phyloP scores from a whole-genome alignment of 179 eudicot genomes.

The Corrigiola litoralis region DNA sequence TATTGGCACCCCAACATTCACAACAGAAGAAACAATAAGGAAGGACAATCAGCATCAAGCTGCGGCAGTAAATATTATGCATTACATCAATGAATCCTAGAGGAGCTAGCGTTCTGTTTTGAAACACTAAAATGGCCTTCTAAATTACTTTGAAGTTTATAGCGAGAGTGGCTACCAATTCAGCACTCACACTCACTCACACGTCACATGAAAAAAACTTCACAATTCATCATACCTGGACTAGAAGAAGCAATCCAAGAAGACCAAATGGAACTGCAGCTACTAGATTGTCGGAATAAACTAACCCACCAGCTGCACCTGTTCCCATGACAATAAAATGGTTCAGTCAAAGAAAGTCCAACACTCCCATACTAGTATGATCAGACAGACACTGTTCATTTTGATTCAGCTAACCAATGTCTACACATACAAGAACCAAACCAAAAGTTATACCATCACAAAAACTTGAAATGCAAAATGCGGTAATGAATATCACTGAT shows the following conservation, averaged over 20 bases:
- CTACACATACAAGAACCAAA: not conserved
- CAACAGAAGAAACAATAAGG: not conserved
- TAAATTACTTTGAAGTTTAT: not conserved
- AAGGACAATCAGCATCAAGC: constrained; percentile 7
- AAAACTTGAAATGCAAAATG: not conserved
- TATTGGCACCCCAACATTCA: not conserved
- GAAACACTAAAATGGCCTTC: not conserved
- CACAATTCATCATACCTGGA: constrained; percentile 51
- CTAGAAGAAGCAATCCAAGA: constrained; percentile 74
- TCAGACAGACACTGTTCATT: not conserved
- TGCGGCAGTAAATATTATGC: not conserved
- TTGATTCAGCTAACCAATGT: not conserved
- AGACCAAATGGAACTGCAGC: constrained; percentile 92
- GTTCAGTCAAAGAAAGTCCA: too few relatives aligned
- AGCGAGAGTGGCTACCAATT: not conserved
- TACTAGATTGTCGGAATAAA: constrained; percentile 57
- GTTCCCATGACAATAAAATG: constrained; percentile 11
- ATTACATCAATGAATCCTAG: not conserved
- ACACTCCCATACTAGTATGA: not conserved
- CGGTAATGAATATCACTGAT: too few relatives aligned
- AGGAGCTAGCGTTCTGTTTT: not conserved
- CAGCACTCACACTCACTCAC: not conserved
- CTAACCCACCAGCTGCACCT: constrained; percentile 80
- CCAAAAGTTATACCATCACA: not conserved
- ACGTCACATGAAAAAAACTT: not conserved